Conservation (phyloP, 2,329 filamentous ascomycete genomes). For the Apiospora phragmitis region DNA sequence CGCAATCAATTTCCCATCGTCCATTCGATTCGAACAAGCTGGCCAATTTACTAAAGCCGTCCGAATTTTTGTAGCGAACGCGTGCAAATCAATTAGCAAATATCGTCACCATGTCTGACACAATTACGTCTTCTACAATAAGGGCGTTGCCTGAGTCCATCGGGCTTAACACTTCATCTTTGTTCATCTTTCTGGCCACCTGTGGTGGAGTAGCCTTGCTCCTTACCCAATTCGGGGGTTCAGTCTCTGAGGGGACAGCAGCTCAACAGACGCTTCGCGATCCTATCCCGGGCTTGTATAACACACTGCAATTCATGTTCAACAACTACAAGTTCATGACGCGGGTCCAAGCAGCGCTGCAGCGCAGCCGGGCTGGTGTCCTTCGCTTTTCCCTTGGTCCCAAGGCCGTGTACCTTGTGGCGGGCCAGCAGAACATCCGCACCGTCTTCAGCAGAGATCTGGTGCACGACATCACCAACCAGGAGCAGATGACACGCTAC, state of each 20-base stretch:
- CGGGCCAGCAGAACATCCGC: constrained; percentile 18
- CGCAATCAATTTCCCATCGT: too few relatives aligned
- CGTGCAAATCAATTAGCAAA: too few relatives aligned
- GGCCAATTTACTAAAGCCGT: too few relatives aligned
- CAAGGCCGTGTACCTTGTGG: constrained; percentile 12
- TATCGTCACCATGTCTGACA: background rate
- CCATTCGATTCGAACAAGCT: too few relatives aligned
- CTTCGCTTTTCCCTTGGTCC: constrained; percentile 13
- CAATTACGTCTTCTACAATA: too few relatives aligned
- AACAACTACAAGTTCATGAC: background rate
- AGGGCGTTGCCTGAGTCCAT: background rate
- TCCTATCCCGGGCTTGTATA: background rate
- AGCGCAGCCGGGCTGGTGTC: background rate
- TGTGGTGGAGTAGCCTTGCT: background rate
- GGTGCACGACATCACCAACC: constrained; percentile 2
- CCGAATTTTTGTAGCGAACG: too few relatives aligned
- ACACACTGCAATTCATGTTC: background rate
- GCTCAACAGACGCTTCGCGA: background rate
- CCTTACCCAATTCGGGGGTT: background rate
- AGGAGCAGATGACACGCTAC: constrained; percentile 13
- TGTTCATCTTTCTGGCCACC: background rate
- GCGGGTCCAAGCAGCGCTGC: background rate
- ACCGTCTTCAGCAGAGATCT: constrained; percentile 13
- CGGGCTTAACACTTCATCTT: background rate
- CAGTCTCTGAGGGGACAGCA: background rate